Percentiles rank a stretch among this genome's conserved stretches.
Conservation (phyloP, 257 asterid genomes). For the Perilla frutescens region DNA sequence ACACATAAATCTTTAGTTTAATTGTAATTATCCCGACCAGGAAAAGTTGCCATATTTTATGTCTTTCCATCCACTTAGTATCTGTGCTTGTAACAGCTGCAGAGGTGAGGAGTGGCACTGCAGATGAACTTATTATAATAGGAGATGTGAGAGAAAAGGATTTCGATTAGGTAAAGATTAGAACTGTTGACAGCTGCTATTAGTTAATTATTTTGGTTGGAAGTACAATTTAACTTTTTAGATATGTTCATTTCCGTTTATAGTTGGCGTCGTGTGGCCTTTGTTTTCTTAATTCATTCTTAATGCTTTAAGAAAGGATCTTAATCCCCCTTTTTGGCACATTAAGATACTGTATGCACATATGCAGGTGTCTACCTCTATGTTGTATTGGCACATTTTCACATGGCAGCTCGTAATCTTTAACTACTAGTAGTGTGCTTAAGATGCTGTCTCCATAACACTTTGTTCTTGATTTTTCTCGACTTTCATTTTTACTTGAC, state of each 20-base stretch:
- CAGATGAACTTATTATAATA: background rate
- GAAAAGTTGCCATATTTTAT: constrained; percentile 35
- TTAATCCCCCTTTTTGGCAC: constrained; percentile 10
- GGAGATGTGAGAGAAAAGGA: constrained; percentile 6
- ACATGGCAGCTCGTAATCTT: constrained; percentile 39
- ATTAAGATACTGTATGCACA: constrained; percentile 20
- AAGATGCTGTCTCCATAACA: constrained; percentile 42
- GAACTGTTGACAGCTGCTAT: constrained; percentile 23
- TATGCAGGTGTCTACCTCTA: background rate
- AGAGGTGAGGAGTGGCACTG: background rate
- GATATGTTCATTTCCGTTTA: constrained; percentile 33
- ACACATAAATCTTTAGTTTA: constrained; percentile 23
- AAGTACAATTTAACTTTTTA: constrained; percentile 57
- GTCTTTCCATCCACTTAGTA: constrained; percentile 7
- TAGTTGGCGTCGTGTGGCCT: constrained; percentile 43
- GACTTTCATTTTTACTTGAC: too few species aligned
- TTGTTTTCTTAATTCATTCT: constrained; percentile 28
- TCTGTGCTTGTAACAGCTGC: constrained; percentile 21
- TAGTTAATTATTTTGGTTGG: constrained; percentile 20
- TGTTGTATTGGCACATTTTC: constrained; percentile 38
- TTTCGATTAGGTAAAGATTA: constrained; percentile 14
- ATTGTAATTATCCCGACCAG: background rate
- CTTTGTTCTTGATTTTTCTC: constrained; percentile 23
- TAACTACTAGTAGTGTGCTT: constrained; percentile 31
- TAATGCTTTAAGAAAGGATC: constrained; percentile 11